phyloP scores from a whole-genome alignment of 2,329 filamentous ascomycete species.

The Trichophaea hybrida region DNA sequence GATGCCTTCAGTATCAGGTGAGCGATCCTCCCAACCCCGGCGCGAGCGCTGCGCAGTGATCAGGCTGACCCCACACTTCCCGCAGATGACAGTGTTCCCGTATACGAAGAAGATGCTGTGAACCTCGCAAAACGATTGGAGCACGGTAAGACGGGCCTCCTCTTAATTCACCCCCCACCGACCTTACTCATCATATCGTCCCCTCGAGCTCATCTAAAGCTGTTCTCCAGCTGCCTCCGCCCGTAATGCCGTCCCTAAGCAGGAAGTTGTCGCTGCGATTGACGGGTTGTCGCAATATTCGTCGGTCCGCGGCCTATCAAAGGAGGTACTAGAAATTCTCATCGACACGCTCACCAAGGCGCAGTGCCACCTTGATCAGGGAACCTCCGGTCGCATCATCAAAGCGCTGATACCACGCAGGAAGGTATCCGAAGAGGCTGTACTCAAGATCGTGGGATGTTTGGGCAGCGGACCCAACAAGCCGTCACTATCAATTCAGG shows the following conservation, averaged over 20 bases:
- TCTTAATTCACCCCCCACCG: neutral
- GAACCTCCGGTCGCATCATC: slow-evolving; percentile 51
- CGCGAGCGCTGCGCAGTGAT: neutral
- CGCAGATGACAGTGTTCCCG: neutral
- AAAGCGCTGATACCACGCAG: slow-evolving; percentile 63
- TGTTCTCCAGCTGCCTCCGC: slow-evolving; percentile 18
- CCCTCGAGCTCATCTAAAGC: neutral
- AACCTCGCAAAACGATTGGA: slow-evolving; percentile 10
- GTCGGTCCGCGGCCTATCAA: slow-evolving; percentile 42
- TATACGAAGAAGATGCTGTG: slow-evolving; percentile 13
- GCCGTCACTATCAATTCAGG: slow-evolving; percentile 47
- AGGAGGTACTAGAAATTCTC: slow-evolving; percentile 45
- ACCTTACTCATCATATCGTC: neutral
- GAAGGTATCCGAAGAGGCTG: slow-evolving; percentile 44
- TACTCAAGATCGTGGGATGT: slow-evolving; percentile 53
- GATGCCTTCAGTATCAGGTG: neutral
- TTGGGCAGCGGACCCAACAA: slow-evolving; percentile 68
- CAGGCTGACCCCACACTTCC: neutral
- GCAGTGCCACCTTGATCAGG: slow-evolving; percentile 60
- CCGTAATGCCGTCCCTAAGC: slow-evolving; percentile 23
- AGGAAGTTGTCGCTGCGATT: slow-evolving; percentile 20
- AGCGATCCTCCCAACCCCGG: neutral
- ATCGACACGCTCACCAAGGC: slow-evolving; percentile 49
- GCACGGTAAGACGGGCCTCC: slow-evolving; percentile 7
- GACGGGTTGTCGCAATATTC: slow-evolving; percentile 24